phyloP scores from a whole-genome alignment of 805 yeast genomes.

The Scheffersomyces coipomensis region DNA sequence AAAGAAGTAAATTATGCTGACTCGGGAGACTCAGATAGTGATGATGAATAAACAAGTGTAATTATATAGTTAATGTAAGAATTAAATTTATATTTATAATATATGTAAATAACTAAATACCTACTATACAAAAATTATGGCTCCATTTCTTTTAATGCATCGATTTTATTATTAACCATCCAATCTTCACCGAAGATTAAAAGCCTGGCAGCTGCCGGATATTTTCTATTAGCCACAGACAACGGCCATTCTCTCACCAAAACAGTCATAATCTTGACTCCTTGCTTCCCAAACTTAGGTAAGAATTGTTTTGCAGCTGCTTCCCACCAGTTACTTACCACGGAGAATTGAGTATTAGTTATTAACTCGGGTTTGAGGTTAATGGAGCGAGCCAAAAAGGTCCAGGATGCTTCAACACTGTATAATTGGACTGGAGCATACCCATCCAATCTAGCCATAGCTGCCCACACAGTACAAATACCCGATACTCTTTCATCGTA shows the following conservation, averaged over 20 bases:
- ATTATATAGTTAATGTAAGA: no score
- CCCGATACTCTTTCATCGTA: constrained; percentile 89
- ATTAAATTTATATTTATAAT: no score
- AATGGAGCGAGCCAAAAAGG: constrained; percentile 64
- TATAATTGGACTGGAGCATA: constrained; percentile 32
- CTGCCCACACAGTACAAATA: constrained; percentile 76
- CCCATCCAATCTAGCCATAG: constrained; percentile 51
- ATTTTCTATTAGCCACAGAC: constrained; percentile 49
- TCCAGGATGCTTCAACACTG: constrained; percentile 59
- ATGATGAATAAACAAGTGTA: constrained; percentile 4
- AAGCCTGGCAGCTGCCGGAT: constrained; percentile 78
- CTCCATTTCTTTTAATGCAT: constrained; percentile 46
- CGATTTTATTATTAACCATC: constrained; percentile 45
- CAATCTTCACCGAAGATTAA: constrained; percentile 81
- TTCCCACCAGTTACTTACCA: constrained; percentile 91
- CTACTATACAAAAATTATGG: no score
- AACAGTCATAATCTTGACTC: constrained; percentile 52
- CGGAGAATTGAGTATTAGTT: constrained; percentile 67
- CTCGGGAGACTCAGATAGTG: constrained; percentile 7
- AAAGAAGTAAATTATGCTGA: constrained; percentile 35
- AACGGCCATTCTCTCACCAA: constrained; percentile 53
- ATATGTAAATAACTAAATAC: no score
- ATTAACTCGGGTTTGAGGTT: constrained; percentile 54
- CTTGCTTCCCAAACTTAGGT: constrained; percentile 67
- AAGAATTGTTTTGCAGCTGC: constrained; percentile 60